These are phyloP conservation scores for Leucogyrophana mollusca DNA, from an alignment of 768 basidiomycete genomes.

Conservation along the genomic window DNA sequence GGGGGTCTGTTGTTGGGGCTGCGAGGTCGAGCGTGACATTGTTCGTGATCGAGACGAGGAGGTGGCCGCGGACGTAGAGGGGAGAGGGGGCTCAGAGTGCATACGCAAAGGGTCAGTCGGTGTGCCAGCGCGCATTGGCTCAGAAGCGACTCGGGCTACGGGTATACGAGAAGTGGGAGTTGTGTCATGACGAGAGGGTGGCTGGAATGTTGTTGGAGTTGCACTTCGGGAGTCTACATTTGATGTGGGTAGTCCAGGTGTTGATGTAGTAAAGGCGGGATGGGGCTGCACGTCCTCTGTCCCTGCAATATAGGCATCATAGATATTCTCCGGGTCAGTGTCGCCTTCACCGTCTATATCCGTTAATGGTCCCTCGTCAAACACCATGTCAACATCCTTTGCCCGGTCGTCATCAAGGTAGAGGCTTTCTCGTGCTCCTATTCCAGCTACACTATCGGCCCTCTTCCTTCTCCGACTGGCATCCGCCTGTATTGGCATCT, in stretches of 20 bases:
- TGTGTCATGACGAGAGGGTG: conserved; percentile 33
- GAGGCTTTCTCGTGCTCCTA: conserved; percentile 59
- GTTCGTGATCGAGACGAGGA: conserved; percentile 20
- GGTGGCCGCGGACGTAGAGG: conserved; percentile 32
- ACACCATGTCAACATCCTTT: conserved; percentile 48
- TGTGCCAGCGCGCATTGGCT: conserved; percentile 43
- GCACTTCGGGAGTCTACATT: conserved; percentile 34
- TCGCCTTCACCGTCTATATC: conserved; percentile 64
- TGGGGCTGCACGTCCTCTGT: conserved; percentile 13
- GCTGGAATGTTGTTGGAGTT: conserved; percentile 39
- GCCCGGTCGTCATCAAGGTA: conserved; percentile 63
- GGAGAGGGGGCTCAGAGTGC: conserved; percentile 40
- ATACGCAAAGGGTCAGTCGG: conserved; percentile 37
- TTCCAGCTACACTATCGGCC: conserved; percentile 63
- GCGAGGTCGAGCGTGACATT: conserved; percentile 25
- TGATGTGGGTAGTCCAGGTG: conserved; percentile 16
- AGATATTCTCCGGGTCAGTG: conserved; percentile 39
- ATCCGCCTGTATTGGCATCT: conserved; percentile 20
- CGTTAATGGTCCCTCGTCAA: conserved; percentile 75
- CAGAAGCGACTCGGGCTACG: conserved; percentile 39
- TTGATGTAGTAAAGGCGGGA: conserved; percentile 16
- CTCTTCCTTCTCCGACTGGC: conserved; percentile 45
- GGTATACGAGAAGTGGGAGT: conserved; percentile 43
- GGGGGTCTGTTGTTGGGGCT: conserved; percentile 32
- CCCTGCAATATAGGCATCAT: conserved; percentile 29